Evolutionary conservation across 441 rosid species (phyloP).

Genomic region (Geranium incanum): DNA sequence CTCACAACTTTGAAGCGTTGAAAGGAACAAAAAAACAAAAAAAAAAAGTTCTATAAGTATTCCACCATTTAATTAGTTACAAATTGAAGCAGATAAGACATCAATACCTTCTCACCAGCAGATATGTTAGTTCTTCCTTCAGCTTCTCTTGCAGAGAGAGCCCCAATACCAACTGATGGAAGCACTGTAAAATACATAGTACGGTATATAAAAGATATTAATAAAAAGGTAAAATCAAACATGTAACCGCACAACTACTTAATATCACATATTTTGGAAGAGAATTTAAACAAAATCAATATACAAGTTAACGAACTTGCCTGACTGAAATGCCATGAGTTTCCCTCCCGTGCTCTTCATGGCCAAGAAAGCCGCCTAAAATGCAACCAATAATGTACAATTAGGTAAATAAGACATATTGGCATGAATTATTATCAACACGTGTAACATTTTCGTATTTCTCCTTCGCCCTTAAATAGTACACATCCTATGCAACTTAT

Average conservation of each 20-base stretch:
- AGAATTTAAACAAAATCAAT: neutral
- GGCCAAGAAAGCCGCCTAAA: conserved; percentile 89
- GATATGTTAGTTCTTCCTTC: conserved; percentile 82
- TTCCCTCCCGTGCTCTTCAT: conserved; percentile 88
- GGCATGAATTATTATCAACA: no score
- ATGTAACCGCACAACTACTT: neutral
- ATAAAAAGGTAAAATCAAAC: neutral
- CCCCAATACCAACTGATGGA: conserved; percentile 87
- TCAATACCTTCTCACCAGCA: conserved; percentile 70
- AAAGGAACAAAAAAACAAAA: neutral
- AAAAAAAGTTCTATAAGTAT: neutral
- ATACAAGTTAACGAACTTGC: conserved; percentile 28
- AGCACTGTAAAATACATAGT: conserved; percentile 41
- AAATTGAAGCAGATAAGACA: conserved; percentile 1
- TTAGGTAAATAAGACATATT: no score
- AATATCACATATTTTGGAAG: neutral
- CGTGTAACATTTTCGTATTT: neutral
- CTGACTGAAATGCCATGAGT: conserved; percentile 93
- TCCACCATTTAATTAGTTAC: neutral
- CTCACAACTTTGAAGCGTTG: neutral
- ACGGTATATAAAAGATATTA: neutral
- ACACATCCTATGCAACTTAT: neutral
- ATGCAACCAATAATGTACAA: neutral
- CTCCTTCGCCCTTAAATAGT: neutral
- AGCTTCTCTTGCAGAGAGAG: conserved; percentile 90